Base-by-base conservation (phyloP, 306 rosid species). In the Acacia crassicarpa region DNA sequence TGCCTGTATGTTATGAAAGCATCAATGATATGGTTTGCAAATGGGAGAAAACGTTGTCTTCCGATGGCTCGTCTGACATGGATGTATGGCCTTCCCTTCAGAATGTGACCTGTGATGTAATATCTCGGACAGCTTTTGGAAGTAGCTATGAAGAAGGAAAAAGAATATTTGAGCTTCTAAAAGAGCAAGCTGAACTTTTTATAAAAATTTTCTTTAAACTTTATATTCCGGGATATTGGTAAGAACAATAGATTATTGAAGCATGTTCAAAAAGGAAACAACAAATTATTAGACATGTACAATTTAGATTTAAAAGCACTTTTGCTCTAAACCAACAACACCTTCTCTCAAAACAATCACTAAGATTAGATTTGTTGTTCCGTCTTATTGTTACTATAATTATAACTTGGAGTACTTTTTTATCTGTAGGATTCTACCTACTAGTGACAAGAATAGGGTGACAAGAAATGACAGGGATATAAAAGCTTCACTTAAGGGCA, bases 91-190 rank as follows among this genome's bases (percentile, higher is more conserved):
- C 74, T 25, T 74, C 84, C 8, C 85, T 86, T 77, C 89, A 86
- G 6, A 67, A 76, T 72, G 2, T 72, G 71, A 72, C 89, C 0
- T 51, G 87, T 17, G 89, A 84, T 61, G 88, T 79, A 45, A 87
- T 89, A 51, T 82, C 91, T 58, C 79, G 87, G 23, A 46, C 90
- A 22, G 74, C 91, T 58, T 87, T 87, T 74, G 89, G 91, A 69
- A 86, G 89, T 48, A 90, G 84, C 76, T 88, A 80, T 33, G 83
- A 86, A 76, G 90, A 90, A 78, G 91, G 93, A 73, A 83, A 9
- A 45, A 81, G 74, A 83, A 88, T 90, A 84, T 90, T 90, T 82
- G 65, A 84, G 44, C 93, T 88, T 69, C 78, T 67, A 30, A 84
- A 7, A 35, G 91, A 85, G 41, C 89, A 73, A 78, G 65, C 46